Evolutionary conservation across 2,329 filamentous ascomycete species (phyloP), one percentile per base, ranked within the genome.

Genomic region (Fusarium cicatricum): DNA sequence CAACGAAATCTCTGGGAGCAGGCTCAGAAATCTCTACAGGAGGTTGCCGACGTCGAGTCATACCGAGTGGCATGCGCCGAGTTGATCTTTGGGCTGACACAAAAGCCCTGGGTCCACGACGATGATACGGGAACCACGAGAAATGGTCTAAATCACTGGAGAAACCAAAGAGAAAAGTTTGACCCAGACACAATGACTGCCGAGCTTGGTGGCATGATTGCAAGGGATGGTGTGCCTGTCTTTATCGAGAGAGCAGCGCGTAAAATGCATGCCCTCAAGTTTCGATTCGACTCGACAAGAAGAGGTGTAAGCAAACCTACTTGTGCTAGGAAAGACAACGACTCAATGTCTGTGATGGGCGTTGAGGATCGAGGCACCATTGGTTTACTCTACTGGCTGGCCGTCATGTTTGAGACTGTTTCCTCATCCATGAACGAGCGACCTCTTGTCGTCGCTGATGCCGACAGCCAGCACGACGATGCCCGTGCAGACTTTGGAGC

Each of bases 351-450:
- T 0, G 15, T 42, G 11, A 59, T 68, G 46, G 62, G 45, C 1
- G 39, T 38, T 1, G 49, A 65, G 33, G 72, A 77, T 5, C 67
- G 69, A 7, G 67, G 77, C 11, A 85, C 84, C 0, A 74, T 86
- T 21, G 76, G 81, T 11, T 70, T 86, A 11, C 64, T 86, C 3
- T 85, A 82, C 63, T 86, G 84, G 84, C 72, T 86, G 14, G 81
- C 80, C 0, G 74, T 85, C 39, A 86, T 86, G 83, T 82, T 84
- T 41, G 83, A 86, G 62, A 85, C 83, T 0, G 69, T 85, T 9
- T 83, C 80, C 0, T 78, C 83, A 0, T 81, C 82, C 1, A 82
- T 86, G 75, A 76, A 80, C 29, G 59, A 71, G 53, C 58, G 70
- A 19, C 66, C 69, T 0, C 66, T 77, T 4, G 73, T 74, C 0